These are phyloP conservation scores for Hygrocybe punicea DNA, from an alignment of 768 basidiomycete genomes.

Conservation along the genomic window DNA sequence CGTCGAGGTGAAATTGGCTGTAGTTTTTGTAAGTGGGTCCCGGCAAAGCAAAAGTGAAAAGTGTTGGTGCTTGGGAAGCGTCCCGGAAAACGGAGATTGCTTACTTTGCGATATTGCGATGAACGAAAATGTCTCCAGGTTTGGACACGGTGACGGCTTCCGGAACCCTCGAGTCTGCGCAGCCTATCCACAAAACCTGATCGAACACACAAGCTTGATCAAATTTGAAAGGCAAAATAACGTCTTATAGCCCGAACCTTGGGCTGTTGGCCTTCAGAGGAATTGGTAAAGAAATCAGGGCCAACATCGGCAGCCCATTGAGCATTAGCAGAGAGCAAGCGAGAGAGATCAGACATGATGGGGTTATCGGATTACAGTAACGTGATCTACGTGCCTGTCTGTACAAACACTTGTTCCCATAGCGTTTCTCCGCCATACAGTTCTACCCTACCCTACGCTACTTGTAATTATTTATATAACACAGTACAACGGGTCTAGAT, in stretches of 20 bases:
- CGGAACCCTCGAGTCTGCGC: slow-evolving; percentile 65
- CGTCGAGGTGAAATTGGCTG: slow-evolving; percentile 59
- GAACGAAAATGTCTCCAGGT: slow-evolving; percentile 64
- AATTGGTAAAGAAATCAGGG: slow-evolving; percentile 49
- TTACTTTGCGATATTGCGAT: slow-evolving; percentile 71
- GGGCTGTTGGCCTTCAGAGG: slow-evolving; percentile 49
- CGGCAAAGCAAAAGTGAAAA: too few species aligned
- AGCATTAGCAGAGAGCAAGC: slow-evolving; percentile 36
- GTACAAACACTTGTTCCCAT: too few species aligned
- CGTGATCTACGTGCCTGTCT: too few species aligned
- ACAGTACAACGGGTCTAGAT: too few species aligned
- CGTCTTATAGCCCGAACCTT: slow-evolving; percentile 34
- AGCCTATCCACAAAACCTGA: slow-evolving; percentile 57
- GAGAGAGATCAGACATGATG: slow-evolving; percentile 6
- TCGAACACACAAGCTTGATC: background rate
- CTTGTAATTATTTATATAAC: too few species aligned
- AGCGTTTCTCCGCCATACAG: too few species aligned
- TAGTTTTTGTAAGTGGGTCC: background rate
- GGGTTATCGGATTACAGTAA: too few species aligned
- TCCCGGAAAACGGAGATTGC: too few species aligned
- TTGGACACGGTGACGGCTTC: slow-evolving; percentile 52
- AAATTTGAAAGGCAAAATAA: background rate
- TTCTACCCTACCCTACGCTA: too few species aligned
- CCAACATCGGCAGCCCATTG: slow-evolving; percentile 57
- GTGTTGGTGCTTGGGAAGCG: too few species aligned